Conservation (phyloP, 2,329 filamentous ascomycete species). For the Canariomyces notabilis region DNA sequence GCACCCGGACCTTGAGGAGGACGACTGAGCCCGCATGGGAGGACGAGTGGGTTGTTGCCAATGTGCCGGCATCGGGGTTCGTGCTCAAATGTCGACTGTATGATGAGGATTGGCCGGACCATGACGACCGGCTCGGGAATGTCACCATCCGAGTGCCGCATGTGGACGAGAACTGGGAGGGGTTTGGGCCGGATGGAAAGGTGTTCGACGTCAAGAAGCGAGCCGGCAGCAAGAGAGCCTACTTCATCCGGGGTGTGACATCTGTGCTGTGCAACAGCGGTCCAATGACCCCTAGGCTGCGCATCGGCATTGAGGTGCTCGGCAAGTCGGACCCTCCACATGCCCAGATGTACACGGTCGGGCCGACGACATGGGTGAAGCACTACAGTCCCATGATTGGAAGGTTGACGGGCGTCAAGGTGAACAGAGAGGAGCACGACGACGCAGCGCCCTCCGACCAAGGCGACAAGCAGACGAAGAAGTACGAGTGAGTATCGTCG, state of each 20-base stretch:
- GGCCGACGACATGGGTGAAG: constrained; percentile 69
- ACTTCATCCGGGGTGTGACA: constrained; percentile 64
- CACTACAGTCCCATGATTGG: constrained; percentile 90
- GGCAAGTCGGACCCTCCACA: constrained; percentile 66
- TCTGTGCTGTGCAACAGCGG: constrained; percentile 56
- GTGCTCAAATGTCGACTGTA: constrained; percentile 79
- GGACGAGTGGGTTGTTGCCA: constrained; percentile 80
- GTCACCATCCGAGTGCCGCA: constrained; percentile 63
- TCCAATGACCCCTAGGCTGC: constrained; percentile 65
- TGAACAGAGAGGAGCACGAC: constrained; percentile 53
- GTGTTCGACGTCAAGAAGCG: constrained; percentile 74
- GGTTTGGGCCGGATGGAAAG: constrained; percentile 54
- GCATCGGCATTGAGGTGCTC: constrained; percentile 71
- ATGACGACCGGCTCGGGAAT: constrained; percentile 83
- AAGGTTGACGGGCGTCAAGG: constrained; percentile 67
- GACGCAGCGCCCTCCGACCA: constrained; percentile 32
- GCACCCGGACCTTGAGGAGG: constrained; percentile 70
- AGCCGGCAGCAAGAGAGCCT: constrained; percentile 81
- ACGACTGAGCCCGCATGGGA: constrained; percentile 76
- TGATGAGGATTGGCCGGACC: constrained; percentile 83
- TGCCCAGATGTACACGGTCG: constrained; percentile 73
- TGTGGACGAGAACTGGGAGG: constrained; percentile 62
- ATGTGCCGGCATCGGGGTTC: constrained; percentile 77
- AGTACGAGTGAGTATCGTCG: constrained; percentile 62
- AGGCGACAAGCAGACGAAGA: constrained; percentile 54